phyloP scores from a whole-genome alignment of 495 filamentous ascomycete genomes.

The Niebla homalea region DNA sequence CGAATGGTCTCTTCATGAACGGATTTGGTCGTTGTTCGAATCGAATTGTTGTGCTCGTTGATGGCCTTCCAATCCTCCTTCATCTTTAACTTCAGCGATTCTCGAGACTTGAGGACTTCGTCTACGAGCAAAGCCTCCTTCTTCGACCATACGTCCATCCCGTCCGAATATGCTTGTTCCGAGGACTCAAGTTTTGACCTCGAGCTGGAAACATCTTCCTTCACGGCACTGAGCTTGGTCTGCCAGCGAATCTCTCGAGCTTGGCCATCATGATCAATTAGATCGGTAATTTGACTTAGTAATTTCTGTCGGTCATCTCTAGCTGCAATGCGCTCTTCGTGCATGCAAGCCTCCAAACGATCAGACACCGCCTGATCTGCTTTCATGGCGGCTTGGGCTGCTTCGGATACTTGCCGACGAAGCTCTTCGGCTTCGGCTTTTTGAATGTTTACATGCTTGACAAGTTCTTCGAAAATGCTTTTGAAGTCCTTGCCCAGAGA shows the following conservation, averaged over 20 bases:
- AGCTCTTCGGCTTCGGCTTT: slow-evolving; percentile 62
- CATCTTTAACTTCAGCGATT: slow-evolving; percentile 64
- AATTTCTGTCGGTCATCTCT: slow-evolving; percentile 61
- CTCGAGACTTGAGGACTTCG: slow-evolving; percentile 55
- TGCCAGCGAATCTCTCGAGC: slow-evolving; percentile 58
- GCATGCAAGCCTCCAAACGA: slow-evolving; percentile 56
- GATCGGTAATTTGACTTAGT: slow-evolving; percentile 56
- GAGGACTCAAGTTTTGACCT: slow-evolving; percentile 49
- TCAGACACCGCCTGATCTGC: slow-evolving; percentile 50
- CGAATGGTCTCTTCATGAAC: slow-evolving; percentile 86
- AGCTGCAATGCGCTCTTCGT: slow-evolving; percentile 61
- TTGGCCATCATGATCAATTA: slow-evolving; percentile 64
- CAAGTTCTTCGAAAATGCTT: slow-evolving; percentile 63
- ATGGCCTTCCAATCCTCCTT: slow-evolving; percentile 83
- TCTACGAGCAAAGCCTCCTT: slow-evolving; percentile 57
- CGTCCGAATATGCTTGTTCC: slow-evolving; percentile 49
- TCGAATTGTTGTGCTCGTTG: slow-evolving; percentile 63
- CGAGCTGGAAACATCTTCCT: slow-evolving; percentile 47
- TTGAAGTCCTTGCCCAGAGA: slow-evolving; percentile 85
- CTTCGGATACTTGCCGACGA: slow-evolving; percentile 51
- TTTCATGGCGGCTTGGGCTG: slow-evolving; percentile 50
- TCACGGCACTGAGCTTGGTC: slow-evolving; percentile 44
- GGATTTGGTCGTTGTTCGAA: slow-evolving; percentile 67
- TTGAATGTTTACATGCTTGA: slow-evolving; percentile 61
- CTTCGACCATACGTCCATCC: slow-evolving; percentile 63